These are phyloP conservation scores for Ophiocordyceps robertsii DNA, from an alignment of 2,329 filamentous ascomycete genomes.

Conservation along the genomic window DNA sequence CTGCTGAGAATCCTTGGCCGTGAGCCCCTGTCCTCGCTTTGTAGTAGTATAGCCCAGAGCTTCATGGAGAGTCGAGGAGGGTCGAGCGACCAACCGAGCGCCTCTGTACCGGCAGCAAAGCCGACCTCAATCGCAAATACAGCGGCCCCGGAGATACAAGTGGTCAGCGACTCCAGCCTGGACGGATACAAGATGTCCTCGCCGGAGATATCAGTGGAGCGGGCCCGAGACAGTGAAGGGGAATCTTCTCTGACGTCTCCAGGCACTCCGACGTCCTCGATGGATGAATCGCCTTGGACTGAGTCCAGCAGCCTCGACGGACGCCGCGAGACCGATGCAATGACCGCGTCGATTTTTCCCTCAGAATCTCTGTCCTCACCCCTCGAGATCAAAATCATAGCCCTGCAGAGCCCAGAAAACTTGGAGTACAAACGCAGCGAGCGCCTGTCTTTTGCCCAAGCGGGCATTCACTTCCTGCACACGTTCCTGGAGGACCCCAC, in stretches of 20 bases:
- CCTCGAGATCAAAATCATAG: background rate
- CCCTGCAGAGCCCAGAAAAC: background rate
- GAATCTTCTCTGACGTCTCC: background rate
- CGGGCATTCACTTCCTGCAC: background rate
- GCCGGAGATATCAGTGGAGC: no score
- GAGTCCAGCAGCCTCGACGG: background rate
- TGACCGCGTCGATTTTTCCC: background rate
- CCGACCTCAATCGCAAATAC: background rate
- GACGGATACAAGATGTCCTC: no score
- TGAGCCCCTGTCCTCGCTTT: background rate
- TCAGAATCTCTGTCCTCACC: background rate
- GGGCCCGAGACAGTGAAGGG: background rate
- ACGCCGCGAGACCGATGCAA: background rate
- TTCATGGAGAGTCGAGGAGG: background rate
- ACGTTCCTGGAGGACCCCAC: conserved; percentile 5
- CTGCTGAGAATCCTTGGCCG: conserved; percentile 23
- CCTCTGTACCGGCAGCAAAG: background rate
- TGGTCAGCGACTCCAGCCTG: no score
- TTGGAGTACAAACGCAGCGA: background rate
- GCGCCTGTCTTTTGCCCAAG: background rate
- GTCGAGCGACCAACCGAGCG: background rate
- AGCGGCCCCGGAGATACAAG: no score
- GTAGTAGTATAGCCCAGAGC: background rate
- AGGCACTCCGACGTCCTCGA: background rate
- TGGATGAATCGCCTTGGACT: background rate